A percentile compares a stretch with the other conserved stretches of the same genome.
Conservation (phyloP, 2,329 filamentous ascomycete species). For the Dryadomyces sulphureus region DNA sequence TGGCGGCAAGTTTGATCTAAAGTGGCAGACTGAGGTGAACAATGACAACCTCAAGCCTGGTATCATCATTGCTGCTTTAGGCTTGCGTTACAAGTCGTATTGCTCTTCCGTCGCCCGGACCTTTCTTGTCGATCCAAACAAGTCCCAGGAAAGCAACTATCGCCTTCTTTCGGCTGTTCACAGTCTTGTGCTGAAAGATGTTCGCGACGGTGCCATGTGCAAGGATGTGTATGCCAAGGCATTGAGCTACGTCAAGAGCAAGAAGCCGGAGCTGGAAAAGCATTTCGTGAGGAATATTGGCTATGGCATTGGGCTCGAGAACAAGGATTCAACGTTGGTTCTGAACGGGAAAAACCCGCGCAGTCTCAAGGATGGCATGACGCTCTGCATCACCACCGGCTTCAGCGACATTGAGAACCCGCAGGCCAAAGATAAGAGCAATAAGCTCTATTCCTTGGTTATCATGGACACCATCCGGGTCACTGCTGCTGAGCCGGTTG, state of each 20-base stretch:
- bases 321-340: slow-evolving; percentile 66
- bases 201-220: slow-evolving; percentile 69
- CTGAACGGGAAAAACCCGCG: slow-evolving; percentile 78
- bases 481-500: slow-evolving; percentile 58
- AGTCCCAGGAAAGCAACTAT: slow-evolving; percentile 88
- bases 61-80: slow-evolving; percentile 84
- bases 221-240: slow-evolving; percentile 93
- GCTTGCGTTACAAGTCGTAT: slow-evolving; percentile 90
- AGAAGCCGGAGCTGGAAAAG: slow-evolving; percentile 90
- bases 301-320: slow-evolving; percentile 84
- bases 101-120: slow-evolving; percentile 85
- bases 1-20: slow-evolving; percentile 87
- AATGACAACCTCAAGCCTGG: slow-evolving; percentile 75
- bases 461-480: slow-evolving; percentile 91
- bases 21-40: slow-evolving; percentile 64
- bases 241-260: slow-evolving; percentile 61
- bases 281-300: slow-evolving; percentile 89
- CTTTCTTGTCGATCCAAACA: slow-evolving; percentile 93
- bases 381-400: slow-evolving; percentile 76
- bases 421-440: slow-evolving; percentile 76
- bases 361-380: slow-evolving; percentile 90
- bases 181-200: slow-evolving; percentile 77
- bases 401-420: slow-evolving; percentile 82
- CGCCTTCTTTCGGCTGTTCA: slow-evolving; percentile 75
- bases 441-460: slow-evolving; percentile 75